Base-by-base conservation (phyloP, 305 asterid genomes). In the Solanum hybrid region DNA sequence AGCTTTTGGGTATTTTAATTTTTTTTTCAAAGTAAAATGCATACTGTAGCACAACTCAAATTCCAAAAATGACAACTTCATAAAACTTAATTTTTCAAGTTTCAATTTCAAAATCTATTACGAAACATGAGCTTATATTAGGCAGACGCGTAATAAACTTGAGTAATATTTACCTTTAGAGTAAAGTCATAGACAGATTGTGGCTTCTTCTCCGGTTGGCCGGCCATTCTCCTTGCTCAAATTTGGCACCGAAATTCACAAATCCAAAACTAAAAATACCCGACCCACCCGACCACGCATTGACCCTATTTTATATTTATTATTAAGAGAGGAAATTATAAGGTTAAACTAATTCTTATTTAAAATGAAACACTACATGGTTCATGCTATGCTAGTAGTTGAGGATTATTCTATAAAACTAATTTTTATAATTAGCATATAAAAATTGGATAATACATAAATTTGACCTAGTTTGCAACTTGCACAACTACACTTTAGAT, bases 131-230 rank as follows among this genome's bases (percentile, higher is more conserved):
- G 7, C 14, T 22, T 56, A 56, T 7, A 56, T 56, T 17, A 56
- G 24, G 1, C n/a, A 56, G 0, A 17, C 10, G 1, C 2, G 2
- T 1, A 3, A 17, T 56, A 7, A 56, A 56, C 24, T 17, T 56
- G 6, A 66, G 75, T n/a, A 0, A 66, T 4, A 10, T 10, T n/a
- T 66, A 66, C 91, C 91, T 85, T 89, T 5, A 89, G 80, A 35
- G 22, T 85, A 64, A 89, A 51, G 26, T 89, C 91, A 89, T 35
- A 56, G 5, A 89, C 86, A 24, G 91, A 85, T 89, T 84, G 40
- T 14, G 88, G 86, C 26, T 37, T 85, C 88, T 84, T 84, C 89
- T 88, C 88, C 14, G 87, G 5, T 38, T 85, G 72, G 46, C 40
- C 20, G 14, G 89, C 85, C 92, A 90, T 89, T 5, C 11, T 71